A percentile compares a stretch with the other conserved stretches of the same genome.
These are phyloP conservation scores for Vigna trinervia DNA, from an alignment of 306 rosid genomes.

Conservation along the genomic window DNA sequence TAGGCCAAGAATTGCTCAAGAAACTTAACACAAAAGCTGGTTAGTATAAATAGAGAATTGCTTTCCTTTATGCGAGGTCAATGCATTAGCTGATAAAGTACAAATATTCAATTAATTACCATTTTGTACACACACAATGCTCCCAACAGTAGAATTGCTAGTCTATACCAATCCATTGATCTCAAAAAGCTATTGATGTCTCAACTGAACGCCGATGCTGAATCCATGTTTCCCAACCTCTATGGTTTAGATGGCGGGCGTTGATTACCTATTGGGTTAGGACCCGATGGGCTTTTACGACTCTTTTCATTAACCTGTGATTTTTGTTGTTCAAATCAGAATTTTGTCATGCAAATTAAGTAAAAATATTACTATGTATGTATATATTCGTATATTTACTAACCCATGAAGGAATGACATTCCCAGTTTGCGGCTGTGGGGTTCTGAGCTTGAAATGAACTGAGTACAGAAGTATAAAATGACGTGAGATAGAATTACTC, in stretches of 20 bases:
- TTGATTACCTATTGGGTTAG: conserved; percentile 86
- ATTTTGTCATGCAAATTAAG: neutral
- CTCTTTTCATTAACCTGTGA: conserved; percentile 59
- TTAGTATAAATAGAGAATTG: neutral
- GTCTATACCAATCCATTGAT: conserved; percentile 45
- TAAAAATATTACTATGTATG: neutral
- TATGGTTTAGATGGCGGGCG: conserved; percentile 66
- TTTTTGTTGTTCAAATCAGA: conserved; percentile 6
- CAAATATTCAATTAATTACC: conserved; percentile 48
- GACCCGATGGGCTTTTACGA: conserved; percentile 73
- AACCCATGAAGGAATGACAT: conserved; percentile 55
- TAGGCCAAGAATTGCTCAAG: neutral
- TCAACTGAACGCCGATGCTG: conserved; percentile 33
- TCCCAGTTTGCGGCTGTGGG: conserved; percentile 44
- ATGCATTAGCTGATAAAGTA: conserved; percentile 17
- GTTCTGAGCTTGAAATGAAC: conserved; percentile 63
- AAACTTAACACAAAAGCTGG: neutral
- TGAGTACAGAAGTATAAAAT: conserved; percentile 45
- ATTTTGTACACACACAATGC: conserved; percentile 56
- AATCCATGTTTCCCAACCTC: conserved; percentile 35
- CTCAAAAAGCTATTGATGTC: conserved; percentile 40
- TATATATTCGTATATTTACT: conserved; percentile 2
- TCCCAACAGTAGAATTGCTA: conserved; percentile 39
- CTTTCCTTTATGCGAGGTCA: neutral
- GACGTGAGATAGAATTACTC: neutral